Base-by-base conservation (phyloP, 306 rosid species). In the Delonix regia region DNA sequence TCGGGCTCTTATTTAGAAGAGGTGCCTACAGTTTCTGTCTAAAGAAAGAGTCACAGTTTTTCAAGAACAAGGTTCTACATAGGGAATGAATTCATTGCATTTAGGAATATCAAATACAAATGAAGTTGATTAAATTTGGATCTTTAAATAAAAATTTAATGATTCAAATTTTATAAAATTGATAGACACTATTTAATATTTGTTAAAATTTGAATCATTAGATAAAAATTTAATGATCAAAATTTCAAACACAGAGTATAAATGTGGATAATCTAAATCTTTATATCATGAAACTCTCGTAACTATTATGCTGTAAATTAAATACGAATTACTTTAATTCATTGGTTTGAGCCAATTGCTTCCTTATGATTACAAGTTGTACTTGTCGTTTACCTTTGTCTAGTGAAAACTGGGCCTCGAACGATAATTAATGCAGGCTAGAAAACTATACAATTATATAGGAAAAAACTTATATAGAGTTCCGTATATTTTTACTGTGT, bases 341-440 rank as follows among this genome's bases (percentile, higher is more conserved):
- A 52, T 2, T 77, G 36, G 67, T n/a, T n/a, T 73, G 75, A 74
- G 75, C 69, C 73, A 75, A 56, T 69, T 78, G 34, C 45, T 47
- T 71, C 41, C 77, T 52, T 65, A 59, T 82, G 69, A 75, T 85
- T 82, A 73, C 44, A 47, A 6, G 15, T 9, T 69, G 76, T 55
- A 63, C 78, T 52, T 61, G n/a, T 75, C 47, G 59, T 69, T 47
- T 28, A 55, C 48, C 18, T 36, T 63, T 64, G 5, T 48, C 18
- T 22, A n/a, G 41, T 52, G 18, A 11, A 19, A 19, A 49, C n/a
- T 36, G n/a, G 34, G 25, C 19, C 73, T 41, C 21, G 3, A 21
- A 78, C 24, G 57, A 19, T 55, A 74, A 15, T 14, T 55, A 74
- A 15, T 14, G 14, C 38, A 34, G 60, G 33, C 65, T 36, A 28